phyloP scores from a whole-genome alignment of 257 asterid species.

The Nyctanthes arbortristis region DNA sequence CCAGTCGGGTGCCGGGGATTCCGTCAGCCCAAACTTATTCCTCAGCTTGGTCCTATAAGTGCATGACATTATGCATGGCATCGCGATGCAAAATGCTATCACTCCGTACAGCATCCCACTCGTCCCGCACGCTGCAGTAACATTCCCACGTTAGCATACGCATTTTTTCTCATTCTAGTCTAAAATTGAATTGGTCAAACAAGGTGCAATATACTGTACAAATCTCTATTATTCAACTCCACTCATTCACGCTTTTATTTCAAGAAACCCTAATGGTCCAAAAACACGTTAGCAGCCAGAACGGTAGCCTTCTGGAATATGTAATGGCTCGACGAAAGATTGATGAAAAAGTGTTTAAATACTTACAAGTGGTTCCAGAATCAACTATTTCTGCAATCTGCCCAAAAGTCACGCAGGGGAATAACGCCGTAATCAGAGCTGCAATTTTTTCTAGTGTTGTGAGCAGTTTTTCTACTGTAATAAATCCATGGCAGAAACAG shows the following conservation, averaged over 20 bases:
- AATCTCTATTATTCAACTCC: too few species aligned
- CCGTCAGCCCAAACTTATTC: constrained; percentile 45
- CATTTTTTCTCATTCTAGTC: too few species aligned
- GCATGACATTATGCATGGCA: constrained; percentile 72
- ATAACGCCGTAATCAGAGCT: constrained; percentile 45
- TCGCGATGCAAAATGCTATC: constrained; percentile 38
- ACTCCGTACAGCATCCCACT: constrained; percentile 49
- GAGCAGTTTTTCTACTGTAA: background rate
- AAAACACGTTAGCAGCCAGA: too few species aligned
- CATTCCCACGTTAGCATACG: too few species aligned
- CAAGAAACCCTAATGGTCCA: too few species aligned
- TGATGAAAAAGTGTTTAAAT: too few species aligned
- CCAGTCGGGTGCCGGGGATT: constrained; percentile 63
- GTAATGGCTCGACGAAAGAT: too few species aligned
- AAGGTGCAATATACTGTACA: too few species aligned
- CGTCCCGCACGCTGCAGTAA: constrained; percentile 60
- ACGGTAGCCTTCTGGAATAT: too few species aligned
- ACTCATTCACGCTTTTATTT: too few species aligned
- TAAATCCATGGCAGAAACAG: background rate
- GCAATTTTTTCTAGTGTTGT: background rate
- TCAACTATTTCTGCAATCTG: constrained; percentile 67
- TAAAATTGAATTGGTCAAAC: too few species aligned
- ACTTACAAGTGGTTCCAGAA: constrained; percentile 51
- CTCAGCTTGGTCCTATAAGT: constrained; percentile 62
- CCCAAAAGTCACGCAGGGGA: constrained; percentile 66